phyloP scores from a whole-genome alignment of 495 filamentous ascomycete species.

The Filosporella fistucella region DNA sequence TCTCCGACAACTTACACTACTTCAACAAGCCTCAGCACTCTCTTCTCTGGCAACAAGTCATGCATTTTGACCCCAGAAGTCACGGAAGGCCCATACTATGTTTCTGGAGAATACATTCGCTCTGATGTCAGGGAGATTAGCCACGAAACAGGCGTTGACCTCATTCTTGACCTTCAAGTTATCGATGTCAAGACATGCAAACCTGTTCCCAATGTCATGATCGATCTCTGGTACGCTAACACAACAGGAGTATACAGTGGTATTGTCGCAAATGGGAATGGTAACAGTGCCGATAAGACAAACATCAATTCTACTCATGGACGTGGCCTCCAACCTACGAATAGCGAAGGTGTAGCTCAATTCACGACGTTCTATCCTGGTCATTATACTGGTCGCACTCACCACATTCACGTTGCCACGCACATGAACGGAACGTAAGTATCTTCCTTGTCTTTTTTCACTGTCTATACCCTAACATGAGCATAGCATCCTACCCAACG shows the following conservation, averaged over 20 bases:
- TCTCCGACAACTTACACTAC: slow-evolving; percentile 25
- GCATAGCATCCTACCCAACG: slow-evolving; percentile 40
- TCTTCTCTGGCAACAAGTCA: slow-evolving; percentile 48
- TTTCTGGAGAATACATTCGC: slow-evolving; percentile 49
- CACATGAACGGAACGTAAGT: slow-evolving; percentile 41
- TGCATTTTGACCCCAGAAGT: slow-evolving; percentile 42
- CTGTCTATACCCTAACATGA: no score
- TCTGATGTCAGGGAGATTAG: slow-evolving; percentile 43
- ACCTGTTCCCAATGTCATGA: slow-evolving; percentile 39
- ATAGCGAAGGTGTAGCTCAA: slow-evolving; percentile 45
- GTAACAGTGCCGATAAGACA: slow-evolving; percentile 32
- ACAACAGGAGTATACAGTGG: slow-evolving; percentile 50
- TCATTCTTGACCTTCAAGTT: slow-evolving; percentile 49
- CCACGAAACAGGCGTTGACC: slow-evolving; percentile 36
- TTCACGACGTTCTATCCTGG: slow-evolving; percentile 55
- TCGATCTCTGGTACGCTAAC: slow-evolving; percentile 52
- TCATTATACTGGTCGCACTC: slow-evolving; percentile 51
- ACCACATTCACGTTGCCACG: slow-evolving; percentile 45
- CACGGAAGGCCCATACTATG: slow-evolving; percentile 48
- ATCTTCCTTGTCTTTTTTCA: no score
- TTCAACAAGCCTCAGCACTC: slow-evolving; percentile 29
- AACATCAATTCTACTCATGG: slow-evolving; percentile 42
- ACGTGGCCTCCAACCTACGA: slow-evolving; percentile 44
- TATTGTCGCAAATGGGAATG: slow-evolving; percentile 22
- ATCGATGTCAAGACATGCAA: slow-evolving; percentile 48